Base-by-base conservation (phyloP, 208 protist genomes). In the Acanthamoeba castellanii region DNA sequence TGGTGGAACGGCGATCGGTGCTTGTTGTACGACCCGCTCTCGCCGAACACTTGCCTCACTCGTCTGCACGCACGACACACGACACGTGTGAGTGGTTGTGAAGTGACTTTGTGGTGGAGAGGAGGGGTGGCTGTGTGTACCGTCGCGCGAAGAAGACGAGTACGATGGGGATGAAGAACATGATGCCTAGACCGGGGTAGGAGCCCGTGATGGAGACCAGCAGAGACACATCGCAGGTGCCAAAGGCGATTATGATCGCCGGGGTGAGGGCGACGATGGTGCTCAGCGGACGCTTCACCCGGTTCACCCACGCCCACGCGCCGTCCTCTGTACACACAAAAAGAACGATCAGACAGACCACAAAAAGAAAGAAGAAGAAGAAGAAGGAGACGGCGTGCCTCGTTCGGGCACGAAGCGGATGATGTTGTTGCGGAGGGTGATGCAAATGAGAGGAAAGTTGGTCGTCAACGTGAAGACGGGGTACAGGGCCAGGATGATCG, bases 401-500 rank as follows among this genome's bases (percentile, higher is more conserved):
- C 52, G 81, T 0, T 89, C 81, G n/a, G 94, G 90, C 50, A 97
- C 84, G 20, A 97, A 74, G 32, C 84, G 78, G 47, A 92, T 93
- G 45, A 97, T 18, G 89, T 97, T 97, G 74, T 97, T 97, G 66
- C 96, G 87, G 14, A 97, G 81, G 6, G 96, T 97, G 89, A 97
- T 97, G 30, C 82, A 84, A 52, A 97, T 97, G 16, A 97, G 55
- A 64, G 96, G 94, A 68, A 96, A 97, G 57, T 97, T 97, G 18
- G 96, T 96, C 27, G 96, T 96, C 32, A 97, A 59, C 42, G 96
- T 97, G 70, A 97, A 97, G n/a, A 97, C 96, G 57, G 96, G 96
- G 57, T 96, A 97, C 18, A 97, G 72, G 57, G 84, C 34, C 61
- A 97, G 90, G 34, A 97, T 96, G 32, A 55, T 76, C n/a, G 92